Percentiles rank a stretch among this genome's conserved stretches.
Evolutionary conservation across 441 rosid species (phyloP).

Genomic region (Adansonia grandidieri): DNA sequence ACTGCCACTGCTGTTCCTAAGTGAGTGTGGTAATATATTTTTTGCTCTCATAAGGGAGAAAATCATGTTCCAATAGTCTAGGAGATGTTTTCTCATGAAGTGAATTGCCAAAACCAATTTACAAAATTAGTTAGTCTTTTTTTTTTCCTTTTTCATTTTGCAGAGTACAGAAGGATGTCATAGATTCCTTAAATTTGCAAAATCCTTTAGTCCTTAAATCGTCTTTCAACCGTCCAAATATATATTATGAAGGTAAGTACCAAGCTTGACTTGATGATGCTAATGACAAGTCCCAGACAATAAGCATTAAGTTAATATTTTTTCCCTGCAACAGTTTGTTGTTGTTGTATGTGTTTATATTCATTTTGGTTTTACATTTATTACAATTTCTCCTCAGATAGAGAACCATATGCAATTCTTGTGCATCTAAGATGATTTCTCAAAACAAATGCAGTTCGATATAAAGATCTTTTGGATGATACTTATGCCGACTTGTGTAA

Average conservation of each 20-base stretch:
- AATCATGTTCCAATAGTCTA: background rate
- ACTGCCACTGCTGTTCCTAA: conserved; percentile 96
- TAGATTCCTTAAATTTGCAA: conserved; percentile 73
- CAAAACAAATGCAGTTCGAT: conserved; percentile 64
- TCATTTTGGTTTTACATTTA: conserved; percentile 18
- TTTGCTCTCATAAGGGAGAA: conserved; percentile 7
- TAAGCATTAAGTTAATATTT: conserved; percentile 18
- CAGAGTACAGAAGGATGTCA: conserved; percentile 94
- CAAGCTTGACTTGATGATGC: conserved; percentile 27
- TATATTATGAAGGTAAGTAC: conserved; percentile 81
- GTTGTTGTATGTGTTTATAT: background rate
- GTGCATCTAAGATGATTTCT: conserved; percentile 37
- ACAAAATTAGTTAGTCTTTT: conserved; percentile 16
- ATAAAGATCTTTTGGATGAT: conserved; percentile 86
- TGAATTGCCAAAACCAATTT: background rate
- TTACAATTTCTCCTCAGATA: background rate
- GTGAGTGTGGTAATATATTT: conserved; percentile 49
- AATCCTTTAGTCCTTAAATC: conserved; percentile 82
- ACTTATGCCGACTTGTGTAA: conserved; percentile 73
- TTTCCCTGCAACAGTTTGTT: background rate
- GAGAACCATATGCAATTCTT: background rate
- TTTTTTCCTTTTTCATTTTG: conserved; percentile 28
- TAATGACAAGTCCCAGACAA: conserved; percentile 12
- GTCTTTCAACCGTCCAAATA: conserved; percentile 94
- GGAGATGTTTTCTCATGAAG: background rate